Percentiles rank a stretch among this genome's conserved stretches.
These are phyloP conservation scores for Ochetophila trinervis DNA, from an alignment of 306 rosid species.

Conservation along the genomic window DNA sequence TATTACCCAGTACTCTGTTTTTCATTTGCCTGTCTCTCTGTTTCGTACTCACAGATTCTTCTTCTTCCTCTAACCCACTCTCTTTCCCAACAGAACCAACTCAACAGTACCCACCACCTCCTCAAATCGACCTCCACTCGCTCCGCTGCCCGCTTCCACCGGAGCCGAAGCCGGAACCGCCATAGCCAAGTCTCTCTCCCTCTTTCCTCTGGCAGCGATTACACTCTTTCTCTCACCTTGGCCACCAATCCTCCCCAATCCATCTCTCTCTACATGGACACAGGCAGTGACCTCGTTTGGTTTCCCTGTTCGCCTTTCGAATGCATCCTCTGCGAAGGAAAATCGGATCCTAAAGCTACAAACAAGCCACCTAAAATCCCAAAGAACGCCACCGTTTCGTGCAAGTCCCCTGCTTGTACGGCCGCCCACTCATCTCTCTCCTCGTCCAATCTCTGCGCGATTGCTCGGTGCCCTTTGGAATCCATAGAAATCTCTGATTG, in stretches of 20 bases:
- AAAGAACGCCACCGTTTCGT: constrained; percentile 38
- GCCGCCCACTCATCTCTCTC: constrained; percentile 54
- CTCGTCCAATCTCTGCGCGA: constrained; percentile 76
- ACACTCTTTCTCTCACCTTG: constrained; percentile 64
- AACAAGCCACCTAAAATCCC: constrained; percentile 43
- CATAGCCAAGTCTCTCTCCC: constrained; percentile 67
- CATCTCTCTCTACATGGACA: constrained; percentile 89
- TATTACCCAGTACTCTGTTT: constrained; percentile 42
- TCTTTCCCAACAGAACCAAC: constrained; percentile 52
- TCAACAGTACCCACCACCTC: constrained; percentile 66
- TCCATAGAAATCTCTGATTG: constrained; percentile 71
- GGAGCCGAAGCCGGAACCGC: constrained; percentile 20
- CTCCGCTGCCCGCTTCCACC: constrained; percentile 59
- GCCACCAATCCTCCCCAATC: constrained; percentile 51
- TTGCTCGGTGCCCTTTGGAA: constrained; percentile 69
- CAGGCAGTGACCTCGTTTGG: constrained; percentile 96
- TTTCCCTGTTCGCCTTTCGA: constrained; percentile 88
- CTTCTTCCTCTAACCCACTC: constrained; percentile 64
- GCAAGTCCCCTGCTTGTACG: constrained; percentile 71
- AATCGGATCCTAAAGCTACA: constrained; percentile 36
- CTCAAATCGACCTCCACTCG: constrained; percentile 67
- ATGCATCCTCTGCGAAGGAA: constrained; percentile 91
- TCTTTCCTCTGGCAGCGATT: constrained; percentile 84
- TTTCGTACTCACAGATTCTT: constrained; percentile 31
- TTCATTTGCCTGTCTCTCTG: constrained; percentile 23